Base-by-base conservation (phyloP, 345 rosid species). In the Lumnitzera racemosa region DNA sequence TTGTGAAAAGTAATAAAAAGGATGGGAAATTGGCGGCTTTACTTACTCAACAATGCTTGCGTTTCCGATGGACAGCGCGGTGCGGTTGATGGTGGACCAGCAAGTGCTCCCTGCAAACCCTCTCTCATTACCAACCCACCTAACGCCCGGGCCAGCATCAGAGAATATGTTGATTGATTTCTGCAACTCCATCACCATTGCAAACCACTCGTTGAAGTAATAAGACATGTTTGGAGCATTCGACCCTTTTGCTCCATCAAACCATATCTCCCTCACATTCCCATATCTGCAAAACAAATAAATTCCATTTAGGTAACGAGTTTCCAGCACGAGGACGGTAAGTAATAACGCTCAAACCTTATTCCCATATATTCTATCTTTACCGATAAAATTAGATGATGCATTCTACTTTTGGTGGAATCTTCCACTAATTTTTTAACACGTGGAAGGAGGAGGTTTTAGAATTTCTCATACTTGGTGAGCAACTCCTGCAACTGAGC, bases 401-500 rank as follows among this genome's bases (percentile, higher is more conserved):
- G 20, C 20, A 20, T 20, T 1, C 20, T 20, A 20, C 20, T 20
- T 20, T 20, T 20, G 20, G 20, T 20, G 20, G 20, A 20, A 20
- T 20, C 20, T 20, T 20, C 20, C 20, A 20, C 20, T 20, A 20
- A 20, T 20, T 20, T 20, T 20, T 20, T 20, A 20, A 20, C 20
- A 20, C 20, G 20, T 20, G 20, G 20, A 20, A 20, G 20, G 20
- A 20, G 0, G 0, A 20, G 31, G 31, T 2, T 36, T 36, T 36
- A 36, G 43, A 36, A 36, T 36, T 36, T 36, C 43, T 5, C 70
- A 53, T 67, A 83, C 95, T 74, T 72, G 25, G 23, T 65, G 46
- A 87, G 85, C 11, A 87, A 75, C 61, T 84, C 95, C 51, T 79
- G 90, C 61, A 87, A 54, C 48, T 87, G 95, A 52, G 88, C 95